Evolutionary conservation across 2,329 filamentous ascomycete species (phyloP).

Genomic region (Tolypocladium pustulatum): DNA sequence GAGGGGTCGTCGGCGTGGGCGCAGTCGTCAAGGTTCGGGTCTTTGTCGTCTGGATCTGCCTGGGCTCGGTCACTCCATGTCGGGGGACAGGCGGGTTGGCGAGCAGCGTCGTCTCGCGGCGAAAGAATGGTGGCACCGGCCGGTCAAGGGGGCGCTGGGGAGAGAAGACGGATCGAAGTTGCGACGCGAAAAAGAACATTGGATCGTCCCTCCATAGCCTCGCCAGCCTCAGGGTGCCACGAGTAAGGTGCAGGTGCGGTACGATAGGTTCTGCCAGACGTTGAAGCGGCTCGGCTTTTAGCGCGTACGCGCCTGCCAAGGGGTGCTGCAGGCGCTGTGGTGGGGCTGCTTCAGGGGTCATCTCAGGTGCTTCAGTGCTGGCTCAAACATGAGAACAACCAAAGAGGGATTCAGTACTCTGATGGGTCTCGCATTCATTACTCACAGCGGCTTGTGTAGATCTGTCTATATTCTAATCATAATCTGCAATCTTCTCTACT

Average conservation of each 20-base stretch:
- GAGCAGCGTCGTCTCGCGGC: not conserved
- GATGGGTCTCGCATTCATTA: not conserved
- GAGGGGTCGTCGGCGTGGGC: not conserved
- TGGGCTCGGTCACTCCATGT: not conserved
- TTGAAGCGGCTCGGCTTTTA: not conserved
- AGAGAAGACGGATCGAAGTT: slow-evolving; percentile 3
- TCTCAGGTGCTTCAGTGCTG: not conserved
- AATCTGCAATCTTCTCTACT: not conserved
- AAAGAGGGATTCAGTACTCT: not conserved
- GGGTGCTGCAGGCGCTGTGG: not conserved
- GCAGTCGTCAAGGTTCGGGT: not conserved
- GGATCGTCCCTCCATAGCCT: slow-evolving; percentile 3
- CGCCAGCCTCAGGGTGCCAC: slow-evolving; percentile 1
- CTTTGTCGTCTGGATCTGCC: not conserved
- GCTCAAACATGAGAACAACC: not conserved
- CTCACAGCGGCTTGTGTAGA: not conserved
- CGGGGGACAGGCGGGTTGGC: not conserved
- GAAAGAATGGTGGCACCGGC: slow-evolving; percentile 1
- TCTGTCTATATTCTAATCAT: not conserved
- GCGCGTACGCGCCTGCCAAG: not conserved
- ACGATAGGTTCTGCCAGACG: not conserved
- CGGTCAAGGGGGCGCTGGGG: slow-evolving; percentile 1
- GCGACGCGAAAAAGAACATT: slow-evolving; percentile 5
- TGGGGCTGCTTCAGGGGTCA: not conserved
- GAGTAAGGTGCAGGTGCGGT: not conserved